Conservation (phyloP, 805 yeast species). For the Wickerhamiella azymoides region DNA sequence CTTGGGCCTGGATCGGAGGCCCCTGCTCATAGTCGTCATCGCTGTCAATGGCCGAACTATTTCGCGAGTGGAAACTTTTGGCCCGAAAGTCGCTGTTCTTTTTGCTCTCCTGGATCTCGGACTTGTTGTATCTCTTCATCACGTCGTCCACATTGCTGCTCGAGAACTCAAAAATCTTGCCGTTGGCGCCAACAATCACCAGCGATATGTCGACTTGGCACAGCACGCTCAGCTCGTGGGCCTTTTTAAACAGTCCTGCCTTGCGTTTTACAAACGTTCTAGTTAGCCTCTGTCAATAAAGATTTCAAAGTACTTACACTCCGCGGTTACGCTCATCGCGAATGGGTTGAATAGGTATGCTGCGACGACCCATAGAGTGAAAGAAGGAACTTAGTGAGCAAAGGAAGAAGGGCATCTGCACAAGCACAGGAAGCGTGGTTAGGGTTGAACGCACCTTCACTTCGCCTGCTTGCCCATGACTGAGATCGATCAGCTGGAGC, state of each 20-base stretch:
- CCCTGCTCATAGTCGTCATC: constrained; percentile 13
- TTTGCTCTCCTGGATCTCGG: constrained; percentile 20
- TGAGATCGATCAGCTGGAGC: too few relatives aligned
- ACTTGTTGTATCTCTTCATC: constrained; percentile 28
- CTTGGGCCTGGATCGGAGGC: neutral
- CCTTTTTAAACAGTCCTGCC: constrained; percentile 77
- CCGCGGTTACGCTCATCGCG: constrained; percentile 67
- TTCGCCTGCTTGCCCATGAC: too few relatives aligned
- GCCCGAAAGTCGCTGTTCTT: constrained; percentile 18
- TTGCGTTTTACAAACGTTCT: constrained; percentile 82
- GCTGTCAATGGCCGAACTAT: neutral
- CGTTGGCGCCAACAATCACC: constrained; percentile 66
- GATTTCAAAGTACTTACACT: constrained; percentile 21
- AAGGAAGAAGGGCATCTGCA: neutral
- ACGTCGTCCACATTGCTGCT: constrained; percentile 50
- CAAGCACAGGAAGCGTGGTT: neutral
- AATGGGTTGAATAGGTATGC: constrained; percentile 84
- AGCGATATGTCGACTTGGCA: constrained; percentile 92
- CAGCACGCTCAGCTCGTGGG: constrained; percentile 72
- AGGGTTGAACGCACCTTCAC: neutral
- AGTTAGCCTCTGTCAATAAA: neutral
- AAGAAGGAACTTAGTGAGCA: constrained; percentile 5
- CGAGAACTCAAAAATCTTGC: constrained; percentile 69
- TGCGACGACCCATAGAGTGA: constrained; percentile 79
- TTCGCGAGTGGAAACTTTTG: constrained; percentile 1